Evolutionary conservation across 2,329 filamentous ascomycete species (phyloP), one percentile per base, ranked within the genome.

Genomic region (Akanthomyces lecanii): DNA sequence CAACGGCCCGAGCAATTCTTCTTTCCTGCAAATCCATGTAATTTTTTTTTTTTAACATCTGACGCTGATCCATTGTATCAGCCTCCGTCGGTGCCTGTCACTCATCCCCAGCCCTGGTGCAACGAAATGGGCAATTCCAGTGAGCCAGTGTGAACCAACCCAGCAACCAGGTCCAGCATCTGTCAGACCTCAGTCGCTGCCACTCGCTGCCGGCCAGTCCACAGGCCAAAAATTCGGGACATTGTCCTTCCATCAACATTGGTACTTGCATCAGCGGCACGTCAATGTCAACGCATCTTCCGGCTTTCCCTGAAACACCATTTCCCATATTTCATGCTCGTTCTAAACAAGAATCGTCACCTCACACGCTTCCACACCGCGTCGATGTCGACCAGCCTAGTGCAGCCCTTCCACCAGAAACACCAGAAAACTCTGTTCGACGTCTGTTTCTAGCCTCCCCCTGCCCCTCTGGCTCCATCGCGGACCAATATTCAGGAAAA

Each of bases 401-500:
- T n/a, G 14, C 40, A 25, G 40, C 28, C 11, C 28, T 30, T 30
- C 6, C 28, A 30, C 28, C 28, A 30, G 28, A 30, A 30, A 30
- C 23, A 33, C 14, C 21, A 5, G 18, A 44, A 53, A 61, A 61
- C 58, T 61, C 58, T 61, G 58, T 61, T 61, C 28, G 48, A 53
- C 48, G 58, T 61, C 58, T 45, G 28, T 6, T 7, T 11, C 33
- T 11, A 2, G 8, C 30, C 8, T 8, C 8, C 30, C 28, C 28
- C 7, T 14, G 11, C 23, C n/a, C 36, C 44, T 4, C 21, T 53
- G 16, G 33, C 47, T 42, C 47, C 57, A 33, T 60, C 57, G 33
- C 38, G 57, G 57, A 44, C 58, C 58, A 61, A 53, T 61, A 45
- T 61, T 23, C 48, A 44, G 36, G 47, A 60, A 60, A 44, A 47